These are phyloP conservation scores for Eucalyptus marginata DNA, from an alignment of 345 rosid genomes.

Conservation along the genomic window DNA sequence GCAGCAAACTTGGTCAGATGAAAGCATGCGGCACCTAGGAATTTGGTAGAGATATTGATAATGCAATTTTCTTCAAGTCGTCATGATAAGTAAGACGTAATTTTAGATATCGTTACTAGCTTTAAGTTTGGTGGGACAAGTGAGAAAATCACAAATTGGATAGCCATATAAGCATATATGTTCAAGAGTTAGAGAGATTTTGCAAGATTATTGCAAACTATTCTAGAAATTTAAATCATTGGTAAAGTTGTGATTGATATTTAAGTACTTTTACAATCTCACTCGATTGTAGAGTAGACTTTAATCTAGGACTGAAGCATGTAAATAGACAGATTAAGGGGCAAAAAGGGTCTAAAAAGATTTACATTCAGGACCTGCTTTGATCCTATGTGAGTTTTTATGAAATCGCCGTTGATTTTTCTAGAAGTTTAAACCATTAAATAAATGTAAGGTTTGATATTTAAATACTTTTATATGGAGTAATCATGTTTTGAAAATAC, in stretches of 20 bases:
- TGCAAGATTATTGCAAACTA: fast-evolving
- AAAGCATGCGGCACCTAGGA: not conserved
- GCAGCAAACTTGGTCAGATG: not conserved
- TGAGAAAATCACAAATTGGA: not conserved
- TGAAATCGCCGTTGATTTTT: fast-evolving
- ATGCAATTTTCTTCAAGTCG: not conserved
- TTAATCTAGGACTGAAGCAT: not conserved
- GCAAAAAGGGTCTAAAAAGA: not conserved
- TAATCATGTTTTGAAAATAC: not conserved
- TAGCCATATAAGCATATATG: not conserved
- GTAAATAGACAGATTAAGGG: not conserved
- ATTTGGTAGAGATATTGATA: not conserved
- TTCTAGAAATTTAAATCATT: too few species aligned
- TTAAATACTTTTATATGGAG: not conserved
- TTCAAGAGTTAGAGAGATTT: fast-evolving
- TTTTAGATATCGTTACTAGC: not conserved
- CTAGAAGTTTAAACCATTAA: too few species aligned
- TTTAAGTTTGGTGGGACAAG: not conserved
- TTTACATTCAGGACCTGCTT: fast-evolving
- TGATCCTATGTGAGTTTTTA: too few species aligned
- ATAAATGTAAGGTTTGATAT: too few species aligned
- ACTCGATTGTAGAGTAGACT: not conserved
- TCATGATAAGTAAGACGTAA: not conserved
- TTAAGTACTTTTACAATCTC: not conserved
- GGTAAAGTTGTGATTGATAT: too few species aligned